Evolutionary conservation across 2,329 filamentous ascomycete species (phyloP), one percentile per base, ranked within the genome.

Genomic region (Proliferodiscus dingleyae): DNA sequence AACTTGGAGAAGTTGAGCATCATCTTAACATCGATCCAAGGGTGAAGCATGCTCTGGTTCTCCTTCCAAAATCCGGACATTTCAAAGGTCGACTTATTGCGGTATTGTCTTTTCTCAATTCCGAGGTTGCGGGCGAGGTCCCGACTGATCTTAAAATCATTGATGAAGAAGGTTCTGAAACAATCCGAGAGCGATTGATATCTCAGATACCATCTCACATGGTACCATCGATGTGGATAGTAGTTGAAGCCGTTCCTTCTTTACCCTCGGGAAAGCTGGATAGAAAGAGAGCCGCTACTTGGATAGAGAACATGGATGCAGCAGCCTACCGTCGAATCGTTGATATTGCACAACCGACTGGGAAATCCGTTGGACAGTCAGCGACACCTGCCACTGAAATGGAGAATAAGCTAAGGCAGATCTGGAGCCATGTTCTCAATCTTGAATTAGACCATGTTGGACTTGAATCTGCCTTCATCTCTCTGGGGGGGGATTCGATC

Each of bases 1-100:
- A 84, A 54, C 75, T 83, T 49, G 75, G 74, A 15, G 80, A 84
- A 61, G 82, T 84, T 32, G 50, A 52, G 72, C 38, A 46, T 37
- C 51, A 53, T 18, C 29, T 43, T 8, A 32, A 29, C 9, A 16
- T 32, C 9, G 29, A 41, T 23, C 23, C 19, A 24, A 26, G 24
- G 24, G 21, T 43, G 24, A 43, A 34, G 21, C 40, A 43, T 32
- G 40, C 24, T 18, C 16, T 39, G 19, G 43, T 23, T 18, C 18
- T 47, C 36, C 32, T 47, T 11, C 38, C 45, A 11, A 42, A 38
- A n/a, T 16, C 16, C 9, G 38, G 45, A 21, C 18, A 23, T 10
- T 43, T 43, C 15, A 34, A 30, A 18, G 21, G 23, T 26, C 38
- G 34, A n/a, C 45, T 45, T 29, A 34, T 46, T 28, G 19, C 43